phyloP scores from a whole-genome alignment of 2,329 filamentous ascomycete genomes.

The Penicillium sp. region DNA sequence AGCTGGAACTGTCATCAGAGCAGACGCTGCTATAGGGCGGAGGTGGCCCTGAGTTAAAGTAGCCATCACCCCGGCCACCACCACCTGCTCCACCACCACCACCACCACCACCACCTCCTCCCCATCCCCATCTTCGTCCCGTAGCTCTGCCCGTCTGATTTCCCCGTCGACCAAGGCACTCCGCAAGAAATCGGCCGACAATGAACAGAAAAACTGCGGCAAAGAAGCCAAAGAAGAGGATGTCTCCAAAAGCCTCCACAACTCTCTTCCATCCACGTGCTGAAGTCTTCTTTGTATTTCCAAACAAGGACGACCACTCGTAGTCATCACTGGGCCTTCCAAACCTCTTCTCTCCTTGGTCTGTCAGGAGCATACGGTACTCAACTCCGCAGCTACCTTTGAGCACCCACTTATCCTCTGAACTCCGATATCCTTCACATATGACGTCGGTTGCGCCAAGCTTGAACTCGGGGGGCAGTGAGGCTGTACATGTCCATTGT shows the following conservation, averaged over 20 bases:
- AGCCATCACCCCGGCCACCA: conserved; percentile 35
- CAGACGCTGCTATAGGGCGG: conserved; percentile 41
- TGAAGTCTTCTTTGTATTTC: conserved; percentile 2
- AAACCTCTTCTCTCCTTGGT: conserved; percentile 70
- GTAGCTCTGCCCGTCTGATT: conserved; percentile 23
- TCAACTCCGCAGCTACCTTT: conserved; percentile 92
- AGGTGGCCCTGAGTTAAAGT: conserved; percentile 37
- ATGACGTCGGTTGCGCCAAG: conserved; percentile 86
- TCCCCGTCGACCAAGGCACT: conserved; percentile 26
- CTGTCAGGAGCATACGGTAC: conserved; percentile 78
- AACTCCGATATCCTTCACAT: conserved; percentile 80
- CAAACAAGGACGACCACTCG: conserved; percentile 22
- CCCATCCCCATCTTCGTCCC: conserved; percentile 27
- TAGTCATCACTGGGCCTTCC: conserved; percentile 54
- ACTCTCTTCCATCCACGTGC: conserved; percentile 3
- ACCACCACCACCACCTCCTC: conserved; percentile 32
- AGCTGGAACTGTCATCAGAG: conserved; percentile 21
- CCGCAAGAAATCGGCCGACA: conserved; percentile 26
- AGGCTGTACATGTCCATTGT: conserved; percentile 85
- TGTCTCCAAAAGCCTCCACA: conserved; percentile 22
- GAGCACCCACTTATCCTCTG: conserved; percentile 82
- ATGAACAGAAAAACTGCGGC: conserved; percentile 32
- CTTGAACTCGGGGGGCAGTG: conserved; percentile 64
- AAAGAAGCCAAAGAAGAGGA: conserved; percentile 39
- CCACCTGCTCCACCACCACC: conserved; percentile 35